Base-by-base conservation (phyloP, 176 grass and related monocot genomes). In the Luzula sylvatica region DNA sequence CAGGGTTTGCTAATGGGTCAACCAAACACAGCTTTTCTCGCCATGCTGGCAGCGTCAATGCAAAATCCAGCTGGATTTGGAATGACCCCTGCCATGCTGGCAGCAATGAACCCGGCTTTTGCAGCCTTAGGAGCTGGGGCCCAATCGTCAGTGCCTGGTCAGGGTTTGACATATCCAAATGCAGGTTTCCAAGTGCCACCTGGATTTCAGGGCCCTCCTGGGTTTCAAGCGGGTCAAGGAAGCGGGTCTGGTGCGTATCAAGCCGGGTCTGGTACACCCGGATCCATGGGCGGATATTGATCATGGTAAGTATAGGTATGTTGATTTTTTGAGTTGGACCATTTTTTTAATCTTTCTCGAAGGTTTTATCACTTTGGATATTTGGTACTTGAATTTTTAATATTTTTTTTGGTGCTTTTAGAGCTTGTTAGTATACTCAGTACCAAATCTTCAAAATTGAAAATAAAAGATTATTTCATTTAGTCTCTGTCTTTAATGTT, bases 151-250 rank as follows among this genome's bases (percentile, higher is more conserved):
- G 48, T 73, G 7, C 50, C 70, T 3, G 35, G 65, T 40, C 53
- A 60, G 49, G 60, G 29, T 8, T 74, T 88, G 46, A 73, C 52
- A 51, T 50, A 74, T 46, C 76, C 65, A 15, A 53, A 62, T 29
- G 64, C 69, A 1, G 59, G 63, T 58, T 96, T 75, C 53, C 89
- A 90, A 69, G 81, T 62, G 3, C 70, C 85, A 70, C 71, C 85
- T 67, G 84, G 84, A 45, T 96, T 89, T 72, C 90, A 96, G 74
- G 90, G 90, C 3, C 66, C 92, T 3, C 85, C 92, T 50, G 93
- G 78, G 22, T 87, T 87, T 80, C 93, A 85, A 50, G 85, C 68
- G 28, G 83, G 66, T 66, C 93, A 83, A 53, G 81, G 81, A 39
- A 50, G 60, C 29, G 72, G 75, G n/a, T 21, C 50, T 70, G 72